Conservation (phyloP, 257 asterid species). For the Solanum corneliomulleri region DNA sequence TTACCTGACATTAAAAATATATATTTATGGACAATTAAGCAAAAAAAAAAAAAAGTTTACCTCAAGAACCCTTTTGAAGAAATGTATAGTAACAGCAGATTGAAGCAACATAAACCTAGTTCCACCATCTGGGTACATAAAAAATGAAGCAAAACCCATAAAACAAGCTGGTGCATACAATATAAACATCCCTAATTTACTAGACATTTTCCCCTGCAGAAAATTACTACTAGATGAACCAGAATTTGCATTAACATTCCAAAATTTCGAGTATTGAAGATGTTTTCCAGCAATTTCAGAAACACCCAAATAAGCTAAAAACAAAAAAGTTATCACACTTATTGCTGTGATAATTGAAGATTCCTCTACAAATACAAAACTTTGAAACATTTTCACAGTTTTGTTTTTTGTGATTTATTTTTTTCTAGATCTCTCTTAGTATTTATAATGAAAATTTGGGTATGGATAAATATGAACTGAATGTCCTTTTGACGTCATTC, state of each 20-base stretch:
- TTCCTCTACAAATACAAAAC: constrained; percentile 10
- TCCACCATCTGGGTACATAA: constrained; percentile 31
- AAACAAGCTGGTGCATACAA: constrained; percentile 38
- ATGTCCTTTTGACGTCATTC: neutral
- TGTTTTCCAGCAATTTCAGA: constrained; percentile 37
- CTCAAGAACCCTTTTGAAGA: constrained; percentile 69
- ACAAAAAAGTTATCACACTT: constrained; percentile 20
- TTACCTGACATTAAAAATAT: no score
- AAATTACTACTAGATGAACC: neutral
- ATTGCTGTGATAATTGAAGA: constrained; percentile 26
- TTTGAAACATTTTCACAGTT: neutral
- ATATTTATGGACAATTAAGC: no score
- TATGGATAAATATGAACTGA: neutral
- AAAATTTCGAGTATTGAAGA: constrained; percentile 48
- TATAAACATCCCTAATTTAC: constrained; percentile 39
- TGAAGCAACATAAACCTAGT: constrained; percentile 53
- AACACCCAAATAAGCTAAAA: constrained; percentile 25
- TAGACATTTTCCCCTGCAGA: constrained; percentile 6
- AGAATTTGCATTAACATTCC: constrained; percentile 1
- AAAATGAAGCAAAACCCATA: constrained; percentile 29
- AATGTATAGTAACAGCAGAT: constrained; percentile 48
- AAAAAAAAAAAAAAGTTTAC: constrained; percentile 8
- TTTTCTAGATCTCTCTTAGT: neutral
- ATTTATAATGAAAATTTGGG: neutral
- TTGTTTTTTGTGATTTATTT: neutral